phyloP scores from a whole-genome alignment of 495 filamentous ascomycete species.

The Xanthoparmelia taractica region DNA sequence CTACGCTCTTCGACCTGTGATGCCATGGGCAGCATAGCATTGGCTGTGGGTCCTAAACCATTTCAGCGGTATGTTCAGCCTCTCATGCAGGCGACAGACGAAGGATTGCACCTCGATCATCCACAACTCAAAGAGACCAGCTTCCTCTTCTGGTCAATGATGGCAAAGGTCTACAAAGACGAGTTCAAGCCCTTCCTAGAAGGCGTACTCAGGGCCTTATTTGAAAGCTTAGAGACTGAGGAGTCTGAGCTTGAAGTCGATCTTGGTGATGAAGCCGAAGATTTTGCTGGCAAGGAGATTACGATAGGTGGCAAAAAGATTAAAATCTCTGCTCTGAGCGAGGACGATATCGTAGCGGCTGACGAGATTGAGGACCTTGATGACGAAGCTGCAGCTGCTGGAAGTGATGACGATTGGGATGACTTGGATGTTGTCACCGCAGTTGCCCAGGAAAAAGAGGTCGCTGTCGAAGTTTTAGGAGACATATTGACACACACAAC shows the following conservation, averaged over 20 bases:
- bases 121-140: constrained; percentile 87
- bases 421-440: constrained; percentile 74
- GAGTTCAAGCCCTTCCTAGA: constrained; percentile 81
- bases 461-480: constrained; percentile 88
- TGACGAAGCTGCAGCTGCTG: constrained; percentile 29
- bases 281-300: constrained; percentile 68
- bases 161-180: constrained; percentile 89
- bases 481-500: constrained; percentile 84
- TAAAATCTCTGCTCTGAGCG: constrained; percentile 58
- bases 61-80: constrained; percentile 87
- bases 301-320: constrained; percentile 74
- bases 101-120: constrained; percentile 83
- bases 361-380: constrained; percentile 54
- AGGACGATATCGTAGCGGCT: constrained; percentile 46
- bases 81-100: constrained; percentile 84
- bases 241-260: constrained; percentile 79
- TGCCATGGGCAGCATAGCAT: constrained; percentile 83
- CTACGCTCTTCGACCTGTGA: constrained; percentile 84
- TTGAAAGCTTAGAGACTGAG: constrained; percentile 79
- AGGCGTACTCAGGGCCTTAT: constrained; percentile 76
- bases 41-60: constrained; percentile 73
- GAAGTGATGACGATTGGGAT: constrained; percentile 60
- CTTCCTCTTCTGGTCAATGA: constrained; percentile 90
- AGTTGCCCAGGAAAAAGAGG: constrained; percentile 92
- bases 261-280: constrained; percentile 67